These are phyloP conservation scores for Raddia guianensis DNA, from an alignment of 176 grass and related monocot genomes.

Conservation along the genomic window DNA sequence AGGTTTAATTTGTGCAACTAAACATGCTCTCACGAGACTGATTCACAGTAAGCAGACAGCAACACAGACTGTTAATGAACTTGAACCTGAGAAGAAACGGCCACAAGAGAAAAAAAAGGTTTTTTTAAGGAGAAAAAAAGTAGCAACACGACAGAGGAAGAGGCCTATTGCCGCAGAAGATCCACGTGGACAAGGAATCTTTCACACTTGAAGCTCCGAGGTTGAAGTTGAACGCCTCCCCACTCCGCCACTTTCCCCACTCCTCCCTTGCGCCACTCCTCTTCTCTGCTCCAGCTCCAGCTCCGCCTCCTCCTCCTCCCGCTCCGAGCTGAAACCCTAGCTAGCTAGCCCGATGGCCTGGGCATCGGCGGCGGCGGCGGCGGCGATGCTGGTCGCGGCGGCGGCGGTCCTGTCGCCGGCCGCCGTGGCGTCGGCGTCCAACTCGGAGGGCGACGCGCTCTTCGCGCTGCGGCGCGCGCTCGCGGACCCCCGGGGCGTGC, in stretches of 20 bases:
- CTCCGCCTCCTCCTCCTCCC: background rate
- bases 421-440: constrained; percentile 37
- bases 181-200: constrained; percentile 11
- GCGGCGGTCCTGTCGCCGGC: constrained; percentile 30
- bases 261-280: background rate
- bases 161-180: constrained; percentile 18
- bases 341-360: constrained; percentile 39
- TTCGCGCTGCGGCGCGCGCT: constrained; percentile 57
- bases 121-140: background rate
- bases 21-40: no score
- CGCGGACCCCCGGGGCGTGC: constrained; percentile 61
- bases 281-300: background rate
- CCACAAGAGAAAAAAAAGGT: no score
- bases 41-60: no score
- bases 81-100: no score
- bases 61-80: no score
- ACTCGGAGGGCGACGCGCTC: constrained; percentile 67
- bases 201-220: background rate
- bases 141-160: no score
- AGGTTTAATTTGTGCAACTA: no score
- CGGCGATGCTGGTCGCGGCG: constrained; percentile 20
- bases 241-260: constrained; percentile 22
- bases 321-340: constrained; percentile 11
- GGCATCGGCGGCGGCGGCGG: background rate
- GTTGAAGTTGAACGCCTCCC: no score